Conservation (phyloP, 2,329 filamentous ascomycete genomes). For the Colletotrichum siamense region DNA sequence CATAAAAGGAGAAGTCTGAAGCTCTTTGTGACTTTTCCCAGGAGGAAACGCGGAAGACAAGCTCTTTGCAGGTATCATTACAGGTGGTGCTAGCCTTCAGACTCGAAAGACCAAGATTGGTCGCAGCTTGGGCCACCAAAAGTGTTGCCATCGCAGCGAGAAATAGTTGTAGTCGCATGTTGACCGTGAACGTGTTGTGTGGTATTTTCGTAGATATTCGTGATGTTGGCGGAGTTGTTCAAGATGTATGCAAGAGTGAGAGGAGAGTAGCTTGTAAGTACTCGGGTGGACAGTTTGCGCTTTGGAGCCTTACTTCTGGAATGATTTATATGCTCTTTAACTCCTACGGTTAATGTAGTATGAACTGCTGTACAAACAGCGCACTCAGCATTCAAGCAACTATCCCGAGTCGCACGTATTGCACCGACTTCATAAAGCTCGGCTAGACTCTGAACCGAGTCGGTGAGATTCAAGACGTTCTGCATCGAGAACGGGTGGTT, state of each 20-base stretch:
- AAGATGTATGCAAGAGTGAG: neutral
- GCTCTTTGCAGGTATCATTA: neutral
- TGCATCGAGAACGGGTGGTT: neutral
- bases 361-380: neutral
- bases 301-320: neutral
- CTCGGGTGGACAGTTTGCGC: neutral
- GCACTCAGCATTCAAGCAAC: rapidly evolving
- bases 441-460: neutral
- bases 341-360: neutral
- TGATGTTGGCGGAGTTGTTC: neutral
- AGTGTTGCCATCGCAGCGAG: neutral
- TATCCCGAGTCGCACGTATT: neutral
- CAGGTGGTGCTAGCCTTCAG: neutral
- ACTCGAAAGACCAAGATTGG: rapidly evolving
- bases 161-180: neutral
- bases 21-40: neutral
- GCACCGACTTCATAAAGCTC: neutral
- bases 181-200: neutral
- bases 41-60: neutral
- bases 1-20: neutral
- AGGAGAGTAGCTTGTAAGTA: neutral
- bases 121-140: neutral
- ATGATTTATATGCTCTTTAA: neutral
- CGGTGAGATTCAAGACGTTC: neutral
- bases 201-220: neutral